These are phyloP conservation scores for Rhipidocladum racemiflorum DNA, from an alignment of 176 grass and related monocot genomes.

Conservation along the genomic window DNA sequence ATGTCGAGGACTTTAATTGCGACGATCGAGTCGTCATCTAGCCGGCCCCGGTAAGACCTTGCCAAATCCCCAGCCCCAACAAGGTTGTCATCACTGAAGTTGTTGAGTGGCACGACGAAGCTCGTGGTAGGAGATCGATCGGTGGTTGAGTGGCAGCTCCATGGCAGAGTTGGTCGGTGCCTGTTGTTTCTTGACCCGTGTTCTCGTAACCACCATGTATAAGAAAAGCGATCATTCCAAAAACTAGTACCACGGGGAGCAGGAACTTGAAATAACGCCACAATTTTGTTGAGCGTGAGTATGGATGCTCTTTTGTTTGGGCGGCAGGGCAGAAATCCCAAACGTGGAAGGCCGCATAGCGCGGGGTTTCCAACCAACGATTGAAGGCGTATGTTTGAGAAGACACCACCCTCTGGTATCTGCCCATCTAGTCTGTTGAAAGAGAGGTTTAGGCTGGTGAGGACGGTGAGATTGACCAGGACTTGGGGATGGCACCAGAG, in stretches of 20 bases:
- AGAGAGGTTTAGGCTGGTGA: constrained; percentile 6
- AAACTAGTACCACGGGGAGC: background rate
- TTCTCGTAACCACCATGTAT: background rate
- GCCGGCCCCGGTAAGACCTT: constrained; percentile 8
- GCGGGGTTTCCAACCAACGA: too few relatives aligned
- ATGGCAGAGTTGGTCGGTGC: background rate
- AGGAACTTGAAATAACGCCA: background rate
- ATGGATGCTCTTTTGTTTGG: background rate
- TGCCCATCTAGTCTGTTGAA: constrained; percentile 6
- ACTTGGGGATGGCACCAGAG: background rate
- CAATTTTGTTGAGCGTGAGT: background rate
- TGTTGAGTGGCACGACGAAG: constrained; percentile 4
- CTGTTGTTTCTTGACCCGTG: background rate
- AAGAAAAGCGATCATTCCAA: background rate
- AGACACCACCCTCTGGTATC: background rate
- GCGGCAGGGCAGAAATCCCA: background rate
- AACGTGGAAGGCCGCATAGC: background rate
- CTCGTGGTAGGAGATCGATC: constrained; percentile 22
- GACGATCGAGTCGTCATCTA: background rate
- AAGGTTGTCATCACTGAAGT: constrained; percentile 6
- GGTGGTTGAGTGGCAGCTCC: background rate
- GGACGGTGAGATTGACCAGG: constrained; percentile 12
- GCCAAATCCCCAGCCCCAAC: constrained; percentile 7
- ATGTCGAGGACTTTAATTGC: constrained; percentile 27
- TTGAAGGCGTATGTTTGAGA: too few relatives aligned